Conservation (phyloP, 129 eudicot species). For the Centaurea solstitialis region DNA sequence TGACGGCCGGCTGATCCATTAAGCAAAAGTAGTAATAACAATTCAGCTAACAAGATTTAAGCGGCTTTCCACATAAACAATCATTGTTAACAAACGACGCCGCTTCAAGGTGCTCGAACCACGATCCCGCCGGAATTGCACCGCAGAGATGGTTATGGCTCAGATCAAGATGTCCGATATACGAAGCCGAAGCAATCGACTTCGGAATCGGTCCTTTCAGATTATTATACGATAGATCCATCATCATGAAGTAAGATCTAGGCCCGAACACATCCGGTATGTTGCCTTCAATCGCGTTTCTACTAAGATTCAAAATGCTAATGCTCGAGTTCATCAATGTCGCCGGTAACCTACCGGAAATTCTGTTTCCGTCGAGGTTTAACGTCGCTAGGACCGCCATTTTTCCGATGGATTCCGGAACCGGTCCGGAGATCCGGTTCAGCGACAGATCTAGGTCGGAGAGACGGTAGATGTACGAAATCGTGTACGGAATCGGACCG, state of each 20-base stretch:
- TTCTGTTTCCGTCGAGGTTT: slow-evolving; percentile 70
- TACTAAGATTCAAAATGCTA: slow-evolving; percentile 67
- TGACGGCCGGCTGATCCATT: neutral
- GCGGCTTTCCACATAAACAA: slow-evolving; percentile 85
- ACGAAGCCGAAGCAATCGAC: slow-evolving; percentile 64
- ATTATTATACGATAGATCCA: slow-evolving; percentile 72
- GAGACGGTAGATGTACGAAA: slow-evolving; percentile 72
- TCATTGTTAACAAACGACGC: slow-evolving; percentile 67
- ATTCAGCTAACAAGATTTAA: slow-evolving; percentile 40
- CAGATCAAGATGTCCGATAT: slow-evolving; percentile 78
- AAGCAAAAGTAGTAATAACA: neutral
- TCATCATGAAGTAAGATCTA: slow-evolving; percentile 70
- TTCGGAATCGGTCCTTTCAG: slow-evolving; percentile 68
- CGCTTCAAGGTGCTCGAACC: slow-evolving; percentile 81
- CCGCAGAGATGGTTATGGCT: slow-evolving; percentile 89
- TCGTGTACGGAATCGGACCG: slow-evolving; percentile 63
- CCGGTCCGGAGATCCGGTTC: slow-evolving; percentile 67
- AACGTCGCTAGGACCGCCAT: slow-evolving; percentile 82
- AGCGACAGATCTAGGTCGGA: slow-evolving; percentile 78
- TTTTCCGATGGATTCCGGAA: slow-evolving; percentile 66
- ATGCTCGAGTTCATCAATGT: slow-evolving; percentile 60
- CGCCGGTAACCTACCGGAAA: slow-evolving; percentile 67
- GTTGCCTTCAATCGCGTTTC: slow-evolving; percentile 61
- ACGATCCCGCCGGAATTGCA: slow-evolving; percentile 66
- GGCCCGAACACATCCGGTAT: slow-evolving; percentile 88